phyloP scores from a whole-genome alignment of 78 protist species.

The Dictyostelium citrinum region DNA sequence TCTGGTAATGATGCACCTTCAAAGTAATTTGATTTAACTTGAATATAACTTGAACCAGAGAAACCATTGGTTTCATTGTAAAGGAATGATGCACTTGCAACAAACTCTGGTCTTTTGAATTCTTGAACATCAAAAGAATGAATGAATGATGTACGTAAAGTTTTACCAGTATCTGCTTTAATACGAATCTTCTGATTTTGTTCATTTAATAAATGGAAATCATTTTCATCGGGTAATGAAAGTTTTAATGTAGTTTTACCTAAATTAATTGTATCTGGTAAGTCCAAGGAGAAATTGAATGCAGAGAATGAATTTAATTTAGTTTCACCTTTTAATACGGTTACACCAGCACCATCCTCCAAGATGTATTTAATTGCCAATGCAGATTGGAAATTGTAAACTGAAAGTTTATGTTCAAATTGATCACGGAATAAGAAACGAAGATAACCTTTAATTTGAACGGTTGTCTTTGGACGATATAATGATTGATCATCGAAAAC shows the following conservation, averaged over 20 bases:
- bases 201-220: neutral
- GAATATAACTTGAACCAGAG: constrained; percentile 37
- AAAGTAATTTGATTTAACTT: constrained; percentile 54
- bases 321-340: constrained; percentile 29
- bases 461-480: constrained; percentile 60
- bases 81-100: constrained; percentile 22
- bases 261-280: constrained; percentile 39
- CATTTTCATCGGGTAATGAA: constrained; percentile 22
- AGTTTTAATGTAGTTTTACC: constrained; percentile 11
- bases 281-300: constrained; percentile 11
- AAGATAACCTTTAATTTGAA: constrained; percentile 68
- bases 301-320: constrained; percentile 22
- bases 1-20: constrained; percentile 67
- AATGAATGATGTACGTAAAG: neutral
- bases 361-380: neutral
- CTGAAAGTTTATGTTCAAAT: constrained; percentile 2
- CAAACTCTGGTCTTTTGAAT: constrained; percentile 67
- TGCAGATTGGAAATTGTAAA: neutral
- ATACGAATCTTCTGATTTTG: constrained; percentile 1
- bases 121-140: constrained; percentile 48
- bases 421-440: constrained; percentile 20
- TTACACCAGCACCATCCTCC: neutral
- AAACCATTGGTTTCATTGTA: constrained; percentile 10
- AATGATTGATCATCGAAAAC: constrained; percentile 73
- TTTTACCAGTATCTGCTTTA: neutral